Evolutionary conservation across 805 yeast genomes (phyloP), one percentile per base, ranked within the genome.

Genomic region (Pichia scutulata): DNA sequence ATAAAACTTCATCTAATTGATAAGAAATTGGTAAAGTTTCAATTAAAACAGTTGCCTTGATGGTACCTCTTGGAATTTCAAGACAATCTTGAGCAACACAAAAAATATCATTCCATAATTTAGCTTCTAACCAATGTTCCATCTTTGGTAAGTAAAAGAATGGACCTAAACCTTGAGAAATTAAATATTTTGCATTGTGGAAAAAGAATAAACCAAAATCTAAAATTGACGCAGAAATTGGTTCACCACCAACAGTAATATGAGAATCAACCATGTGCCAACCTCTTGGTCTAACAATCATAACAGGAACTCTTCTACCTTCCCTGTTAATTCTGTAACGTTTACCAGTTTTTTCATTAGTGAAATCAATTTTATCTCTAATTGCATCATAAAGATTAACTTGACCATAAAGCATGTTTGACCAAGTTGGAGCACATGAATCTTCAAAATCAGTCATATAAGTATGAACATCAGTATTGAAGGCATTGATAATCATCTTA

Each of bases 401-500:
- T 68, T 86, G 93, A 48, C 93, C 95, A 61, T 84, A 86, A 49
- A 85, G 77, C 72, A 84, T 75, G 68, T 84, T 86, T 55, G 70
- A 68, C 93, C 93, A 86, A 25, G 95, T 85, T 59, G 95, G 95
- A 19, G 92, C 80, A 59, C 86, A 79, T 18, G 90, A 84, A 67
- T 86, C 93, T 67, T 86, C 95, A 61, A 86, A 84, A 71, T 86
- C 95, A 41, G 89, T 82, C 93, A 86, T 86, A 65, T 86, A 86
- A 28, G 93, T 85, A 55, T 84, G 84, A 42, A 86, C 93, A 49
- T 77, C 74, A 0, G 90, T 81, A 68, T 86, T 86, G 64, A 86
- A 74, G 2, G 92, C 93, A 62, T 85, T 86, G 61, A 86, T 81
- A 55, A 86, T 79, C 95, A 86, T 86, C 60, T 86, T 84, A 56